Evolutionary conservation across 768 basidiomycete species (phyloP), one percentile per base, ranked within the genome.

Genomic region (Fomitopsis serialis): DNA sequence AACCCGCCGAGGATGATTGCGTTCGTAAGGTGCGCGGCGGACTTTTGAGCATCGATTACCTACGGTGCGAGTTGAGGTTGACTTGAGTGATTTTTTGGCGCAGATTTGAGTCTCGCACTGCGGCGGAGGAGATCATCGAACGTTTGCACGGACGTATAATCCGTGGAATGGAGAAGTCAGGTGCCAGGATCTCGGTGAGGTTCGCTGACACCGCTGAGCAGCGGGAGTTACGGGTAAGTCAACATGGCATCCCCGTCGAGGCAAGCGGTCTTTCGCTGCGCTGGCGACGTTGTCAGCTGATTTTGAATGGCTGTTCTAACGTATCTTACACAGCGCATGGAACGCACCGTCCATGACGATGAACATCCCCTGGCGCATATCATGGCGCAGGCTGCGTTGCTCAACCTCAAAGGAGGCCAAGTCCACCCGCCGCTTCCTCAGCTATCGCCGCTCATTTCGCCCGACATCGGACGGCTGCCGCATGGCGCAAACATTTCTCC

Each of bases 191-290:
- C 52, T 87, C 85, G 5, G 89, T 90, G 17, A 74, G 89, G 35
- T 90, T 90, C 61, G 88, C 88, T 13, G 88, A 91, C 63, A 88
- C 84, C 9, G 72, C 77, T 11, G 89, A 90, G 62, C 88, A 91
- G 64, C 70, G 89, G 50, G 88, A 91, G 60, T 70, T 91, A 42
- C 73, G 89, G 62, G 88, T 88, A 53, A 34, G 84, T 77, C 42
- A 34, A 45, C 23, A 11, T 32, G 19, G 19, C 19, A 2, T 37
- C n/a, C 53, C 17, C 11, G 17, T 48, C 8, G 12, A 17, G 6
- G 27, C 22, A 40, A 17, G 37, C 6, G 7, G 13, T 25, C n/a
- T n/a, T n/a, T n/a, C n/a, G n/a, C n/a, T n/a, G n/a, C n/a, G n/a
- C n/a, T n/a, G n/a, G n/a, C n/a, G n/a, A n/a, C n/a, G n/a, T n/a